A percentile compares a stretch with the other conserved stretches of the same genome.
Conservation (phyloP, 352 stramenopile genomes). For the Pythium oligandrum region DNA sequence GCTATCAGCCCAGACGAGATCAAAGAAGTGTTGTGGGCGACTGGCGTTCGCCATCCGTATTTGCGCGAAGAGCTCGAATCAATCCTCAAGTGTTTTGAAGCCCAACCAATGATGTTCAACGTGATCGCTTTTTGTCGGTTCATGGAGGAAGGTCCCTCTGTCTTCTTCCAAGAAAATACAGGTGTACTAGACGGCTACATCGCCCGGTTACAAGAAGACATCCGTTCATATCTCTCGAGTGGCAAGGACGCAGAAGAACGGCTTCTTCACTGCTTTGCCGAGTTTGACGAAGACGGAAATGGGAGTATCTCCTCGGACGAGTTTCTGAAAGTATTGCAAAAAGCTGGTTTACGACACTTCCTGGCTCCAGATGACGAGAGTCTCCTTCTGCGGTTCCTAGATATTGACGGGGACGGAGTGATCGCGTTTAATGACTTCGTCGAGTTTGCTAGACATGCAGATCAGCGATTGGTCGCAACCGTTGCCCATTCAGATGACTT, state of each 20-base stretch:
- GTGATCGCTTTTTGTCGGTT: conserved; percentile 50
- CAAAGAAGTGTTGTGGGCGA: conserved; percentile 65
- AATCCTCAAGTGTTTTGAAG: conserved; percentile 52
- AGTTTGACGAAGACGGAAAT: conserved; percentile 48
- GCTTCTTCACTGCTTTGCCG: conserved; percentile 42
- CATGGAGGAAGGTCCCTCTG: conserved; percentile 39
- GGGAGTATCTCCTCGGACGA: conserved; percentile 55
- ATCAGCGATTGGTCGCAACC: conserved; percentile 28
- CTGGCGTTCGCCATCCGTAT: conserved; percentile 57
- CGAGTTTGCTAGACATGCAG: conserved; percentile 45
- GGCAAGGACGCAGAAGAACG: conserved; percentile 46
- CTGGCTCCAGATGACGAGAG: conserved; percentile 56
- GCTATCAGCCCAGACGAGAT: conserved; percentile 55
- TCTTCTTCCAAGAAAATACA: conserved; percentile 30
- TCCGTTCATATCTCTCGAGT: conserved; percentile 48
- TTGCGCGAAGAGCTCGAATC: conserved; percentile 59
- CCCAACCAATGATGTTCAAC: conserved; percentile 36
- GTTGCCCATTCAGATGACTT: conserved; percentile 7
- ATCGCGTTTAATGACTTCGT: conserved; percentile 71
- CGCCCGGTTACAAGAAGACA: conserved; percentile 45
- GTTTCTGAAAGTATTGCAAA: conserved; percentile 63
- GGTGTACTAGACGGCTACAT: conserved; percentile 52
- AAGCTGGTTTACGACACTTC: conserved; percentile 53
- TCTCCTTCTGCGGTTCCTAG: conserved; percentile 64
- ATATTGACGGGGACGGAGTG: conserved; percentile 50